Evolutionary conservation across 2,329 filamentous ascomycete genomes (phyloP).

Genomic region (Didymella pinodella): DNA sequence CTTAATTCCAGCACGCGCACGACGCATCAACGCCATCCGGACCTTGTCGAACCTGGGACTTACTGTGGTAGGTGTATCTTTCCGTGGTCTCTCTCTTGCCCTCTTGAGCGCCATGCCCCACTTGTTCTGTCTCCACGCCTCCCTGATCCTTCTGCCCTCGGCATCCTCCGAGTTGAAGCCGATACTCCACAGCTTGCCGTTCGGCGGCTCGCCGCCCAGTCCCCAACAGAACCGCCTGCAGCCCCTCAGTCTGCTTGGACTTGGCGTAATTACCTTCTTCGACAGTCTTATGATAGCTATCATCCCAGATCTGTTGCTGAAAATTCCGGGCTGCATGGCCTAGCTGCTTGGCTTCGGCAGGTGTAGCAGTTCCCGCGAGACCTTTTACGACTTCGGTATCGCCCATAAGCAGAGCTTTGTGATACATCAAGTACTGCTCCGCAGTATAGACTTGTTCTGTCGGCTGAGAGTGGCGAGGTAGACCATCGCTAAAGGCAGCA

Average conservation of each 20-base stretch:
- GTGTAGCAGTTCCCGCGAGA: neutral
- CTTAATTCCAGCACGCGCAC: neutral
- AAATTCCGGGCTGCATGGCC: neutral
- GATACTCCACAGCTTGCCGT: neutral
- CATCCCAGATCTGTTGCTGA: neutral
- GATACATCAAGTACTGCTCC: neutral
- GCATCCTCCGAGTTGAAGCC: neutral
- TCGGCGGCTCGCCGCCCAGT: neutral
- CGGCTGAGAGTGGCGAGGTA: neutral
- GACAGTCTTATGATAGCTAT: neutral
- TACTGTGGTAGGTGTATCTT: neutral
- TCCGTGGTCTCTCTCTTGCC: neutral
- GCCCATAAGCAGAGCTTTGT: neutral
- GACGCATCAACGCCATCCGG: neutral
- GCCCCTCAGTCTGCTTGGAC: neutral
- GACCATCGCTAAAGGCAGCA: conserved; percentile 4
- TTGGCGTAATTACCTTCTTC: neutral
- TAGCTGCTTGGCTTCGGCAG: neutral
- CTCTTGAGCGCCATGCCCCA: neutral
- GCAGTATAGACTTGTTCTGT: neutral
- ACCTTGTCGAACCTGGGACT: neutral
- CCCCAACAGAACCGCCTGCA: neutral
- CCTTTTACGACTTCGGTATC: neutral
- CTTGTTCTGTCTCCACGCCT: neutral
- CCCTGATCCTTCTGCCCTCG: neutral